Evolutionary conservation across 2,329 filamentous ascomycete genomes (phyloP), one percentile per base, ranked within the genome.

Genomic region (Hypoxylon rubiginosum): DNA sequence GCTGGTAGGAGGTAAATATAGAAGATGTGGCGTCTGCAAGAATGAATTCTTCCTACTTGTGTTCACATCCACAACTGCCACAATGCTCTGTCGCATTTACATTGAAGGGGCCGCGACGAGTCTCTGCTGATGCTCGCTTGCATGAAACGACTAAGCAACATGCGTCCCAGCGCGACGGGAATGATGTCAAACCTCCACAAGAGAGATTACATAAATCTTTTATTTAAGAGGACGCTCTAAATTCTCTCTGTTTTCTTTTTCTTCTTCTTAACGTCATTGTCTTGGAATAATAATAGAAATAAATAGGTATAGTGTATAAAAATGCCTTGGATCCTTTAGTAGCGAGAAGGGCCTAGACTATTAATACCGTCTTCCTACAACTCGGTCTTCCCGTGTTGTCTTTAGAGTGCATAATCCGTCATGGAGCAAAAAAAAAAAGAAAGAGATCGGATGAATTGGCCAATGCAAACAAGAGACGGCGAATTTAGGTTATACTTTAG

Each of bases 171-270:
- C 63, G 59, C 34, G 52, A 59, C 13, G 53, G 58, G 56, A 61
- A 70, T 66, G 67, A 70, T 68, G 67, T 64, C 64, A 70, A 66
- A n/a, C 56, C 58, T 48, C 58, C 58, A 51, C 55, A 67, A 62
- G 48, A 62, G 48, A 19, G 43, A 55, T 45, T 65, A 62, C 50
- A 39, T 62, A 21, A 45, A 43, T 17, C 19, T 4, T 50, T 24
- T 24, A 24, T 24, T 24, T 24, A 24, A 24, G 21, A 53, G n/a
- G 34, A n/a, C 50, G 41, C 11, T 49, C 15, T 57, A 24, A 32
- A 39, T 46, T 30, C 17, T 10, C 15, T 19, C 26, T 21, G 15
- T 43, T 34, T 48, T 56, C 28, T 26, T 24, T 17, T 51, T 50
- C 32, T 32, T 21, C 48, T 58, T 30, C 49, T 46, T 34, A 46